These are phyloP conservation scores for Cornus kousa DNA, from an alignment of 148 eudicot genomes.

Conservation along the genomic window DNA sequence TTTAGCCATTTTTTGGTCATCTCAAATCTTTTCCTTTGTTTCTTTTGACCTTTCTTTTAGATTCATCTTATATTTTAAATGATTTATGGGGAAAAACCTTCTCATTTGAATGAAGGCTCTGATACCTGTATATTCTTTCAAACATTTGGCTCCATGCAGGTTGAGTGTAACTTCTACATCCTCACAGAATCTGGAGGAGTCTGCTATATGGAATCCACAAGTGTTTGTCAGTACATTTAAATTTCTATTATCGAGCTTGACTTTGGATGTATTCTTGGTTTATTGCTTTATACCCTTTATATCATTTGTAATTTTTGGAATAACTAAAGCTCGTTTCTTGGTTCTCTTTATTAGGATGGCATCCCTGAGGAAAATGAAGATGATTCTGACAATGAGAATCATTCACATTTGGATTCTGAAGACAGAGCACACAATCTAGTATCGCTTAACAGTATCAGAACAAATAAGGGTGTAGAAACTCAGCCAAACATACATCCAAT, in stretches of 20 bases:
- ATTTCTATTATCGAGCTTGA: background rate
- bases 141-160: conserved; percentile 24
- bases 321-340: background rate
- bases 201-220: conserved; percentile 32
- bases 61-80: too few relatives aligned
- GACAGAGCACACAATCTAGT: conserved; percentile 13
- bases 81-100: too few relatives aligned
- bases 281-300: background rate
- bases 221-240: conserved; percentile 13
- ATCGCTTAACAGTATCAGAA: conserved; percentile 22
- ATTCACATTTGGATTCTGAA: background rate
- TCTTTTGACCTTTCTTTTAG: background rate
- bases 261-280: background rate
- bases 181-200: conserved; percentile 29
- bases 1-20: background rate
- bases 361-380: conserved; percentile 31
- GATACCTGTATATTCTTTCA: background rate
- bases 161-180: conserved; percentile 16
- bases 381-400: conserved; percentile 14
- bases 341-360: conserved; percentile 28
- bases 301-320: background rate
- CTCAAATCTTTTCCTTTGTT: background rate
- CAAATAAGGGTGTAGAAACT: conserved; percentile 21
- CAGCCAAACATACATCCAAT: background rate
- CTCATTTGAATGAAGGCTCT: background rate